These are phyloP conservation scores for Linnemannia hyalina DNA, from an alignment of 192 early-diverging fungal species.

Conservation along the genomic window DNA sequence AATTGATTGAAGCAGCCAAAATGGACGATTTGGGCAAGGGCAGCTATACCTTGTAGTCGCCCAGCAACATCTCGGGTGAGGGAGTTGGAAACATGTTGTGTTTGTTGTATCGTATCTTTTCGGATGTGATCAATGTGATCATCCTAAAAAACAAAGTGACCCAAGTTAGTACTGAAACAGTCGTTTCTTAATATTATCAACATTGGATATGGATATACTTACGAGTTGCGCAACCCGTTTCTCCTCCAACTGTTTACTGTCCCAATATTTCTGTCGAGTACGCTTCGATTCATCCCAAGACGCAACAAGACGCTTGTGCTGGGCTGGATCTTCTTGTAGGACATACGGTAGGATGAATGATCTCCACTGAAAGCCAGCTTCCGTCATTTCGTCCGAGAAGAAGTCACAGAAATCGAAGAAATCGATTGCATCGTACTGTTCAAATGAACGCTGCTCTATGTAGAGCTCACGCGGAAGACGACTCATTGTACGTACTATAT, in stretches of 20 bases:
- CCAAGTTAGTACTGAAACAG: no score
- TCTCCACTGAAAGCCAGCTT: slow-evolving; percentile 26
- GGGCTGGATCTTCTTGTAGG: neutral
- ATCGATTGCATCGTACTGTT: slow-evolving; percentile 20
- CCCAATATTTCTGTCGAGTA: slow-evolving; percentile 15
- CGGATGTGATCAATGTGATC: slow-evolving; percentile 20
- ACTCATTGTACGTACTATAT: slow-evolving; percentile 18
- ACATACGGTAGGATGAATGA: slow-evolving; percentile 17
- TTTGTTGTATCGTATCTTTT: slow-evolving; percentile 17
- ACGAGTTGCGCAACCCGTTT: slow-evolving; percentile 13
- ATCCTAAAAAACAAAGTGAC: slow-evolving; percentile 1
- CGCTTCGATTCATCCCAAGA: slow-evolving; percentile 17
- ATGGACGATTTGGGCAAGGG: neutral
- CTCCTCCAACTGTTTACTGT: neutral
- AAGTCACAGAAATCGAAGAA: slow-evolving; percentile 26
- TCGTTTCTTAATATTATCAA: no score
- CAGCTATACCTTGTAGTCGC: slow-evolving; percentile 24
- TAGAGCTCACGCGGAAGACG: slow-evolving; percentile 11
- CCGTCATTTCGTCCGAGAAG: slow-evolving; percentile 1
- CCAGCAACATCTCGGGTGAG: slow-evolving; percentile 13
- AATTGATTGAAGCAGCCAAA: slow-evolving; percentile 11
- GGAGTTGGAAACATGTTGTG: slow-evolving; percentile 6
- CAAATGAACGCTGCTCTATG: slow-evolving; percentile 22
- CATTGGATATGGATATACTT: slow-evolving; percentile 9
- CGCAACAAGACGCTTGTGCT: slow-evolving; percentile 8